Conservation (phyloP, 768 basidiomycete genomes). For the Lanmaoa rubissima region DNA sequence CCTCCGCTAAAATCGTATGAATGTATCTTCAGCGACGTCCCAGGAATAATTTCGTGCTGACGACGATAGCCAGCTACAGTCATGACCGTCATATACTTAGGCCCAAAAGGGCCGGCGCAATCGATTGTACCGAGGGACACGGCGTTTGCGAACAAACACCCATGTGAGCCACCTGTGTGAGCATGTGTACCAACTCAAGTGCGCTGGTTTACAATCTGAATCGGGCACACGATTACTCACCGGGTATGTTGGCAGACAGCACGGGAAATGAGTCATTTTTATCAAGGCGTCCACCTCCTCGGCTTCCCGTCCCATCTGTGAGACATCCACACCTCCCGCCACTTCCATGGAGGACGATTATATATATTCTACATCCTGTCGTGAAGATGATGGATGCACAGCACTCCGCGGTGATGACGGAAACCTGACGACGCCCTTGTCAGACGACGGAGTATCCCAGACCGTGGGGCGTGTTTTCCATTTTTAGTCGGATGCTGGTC, state of each 20-base stretch:
- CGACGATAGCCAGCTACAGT: neutral
- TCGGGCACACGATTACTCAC: neutral
- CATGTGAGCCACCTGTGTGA: neutral
- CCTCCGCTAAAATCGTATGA: neutral
- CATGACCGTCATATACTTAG: neutral
- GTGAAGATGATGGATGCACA: neutral
- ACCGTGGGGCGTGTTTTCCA: neutral
- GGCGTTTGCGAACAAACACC: neutral
- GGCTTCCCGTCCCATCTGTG: neutral
- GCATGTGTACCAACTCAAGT: neutral
- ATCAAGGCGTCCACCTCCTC: neutral
- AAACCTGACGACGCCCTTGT: neutral
- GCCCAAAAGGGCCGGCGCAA: too few relatives aligned
- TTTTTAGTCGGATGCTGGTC: neutral
- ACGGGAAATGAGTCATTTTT: neutral
- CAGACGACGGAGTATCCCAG: too few relatives aligned
- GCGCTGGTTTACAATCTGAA: neutral
- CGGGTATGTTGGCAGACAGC: neutral
- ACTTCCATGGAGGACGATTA: neutral
- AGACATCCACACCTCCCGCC: neutral
- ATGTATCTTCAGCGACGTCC: neutral
- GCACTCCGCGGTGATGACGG: neutral
- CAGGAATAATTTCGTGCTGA: neutral
- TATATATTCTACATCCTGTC: neutral
- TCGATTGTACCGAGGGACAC: neutral